Evolutionary conservation across 495 filamentous ascomycete genomes (phyloP).

Genomic region (Bombardia bombarda): DNA sequence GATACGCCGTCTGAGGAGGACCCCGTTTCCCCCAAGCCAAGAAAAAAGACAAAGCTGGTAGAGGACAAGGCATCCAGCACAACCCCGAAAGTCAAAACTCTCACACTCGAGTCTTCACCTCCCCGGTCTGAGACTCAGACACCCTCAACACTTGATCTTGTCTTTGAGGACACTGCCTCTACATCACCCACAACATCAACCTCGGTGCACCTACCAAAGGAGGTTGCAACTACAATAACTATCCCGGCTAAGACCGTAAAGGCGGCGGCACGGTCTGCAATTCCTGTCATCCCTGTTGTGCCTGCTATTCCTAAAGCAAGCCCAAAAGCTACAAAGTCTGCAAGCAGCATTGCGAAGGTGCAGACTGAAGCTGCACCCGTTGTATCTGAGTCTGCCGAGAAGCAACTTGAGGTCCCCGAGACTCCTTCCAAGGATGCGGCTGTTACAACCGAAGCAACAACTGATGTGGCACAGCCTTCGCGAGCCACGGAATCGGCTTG

Average conservation of each 20-base stretch:
- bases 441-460: conserved; percentile 7
- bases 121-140: conserved; percentile 60
- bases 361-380: conserved; percentile 9
- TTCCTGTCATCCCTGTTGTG: conserved; percentile 61
- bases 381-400: conserved; percentile 24
- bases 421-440: conserved; percentile 16
- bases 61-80: conserved; percentile 21
- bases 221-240: conserved; percentile 14
- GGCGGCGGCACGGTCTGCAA: conserved; percentile 44
- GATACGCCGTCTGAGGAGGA: too few species aligned
- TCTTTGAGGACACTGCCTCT: conserved; percentile 53
- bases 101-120: too few species aligned
- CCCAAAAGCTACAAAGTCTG: conserved; percentile 30
- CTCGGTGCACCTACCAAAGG: conserved; percentile 40
- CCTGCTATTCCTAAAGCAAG: conserved; percentile 55
- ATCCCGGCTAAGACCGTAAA: conserved; percentile 33
- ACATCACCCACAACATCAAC: conserved; percentile 69
- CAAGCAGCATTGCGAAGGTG: conserved; percentile 23
- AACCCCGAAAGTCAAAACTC: conserved; percentile 19
- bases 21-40: too few species aligned
- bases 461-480: conserved; percentile 24
- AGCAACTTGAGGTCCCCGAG: conserved; percentile 17
- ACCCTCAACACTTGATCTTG: conserved; percentile 56
- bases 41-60: conserved; percentile 7
- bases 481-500: conserved; percentile 33